These are phyloP conservation scores for Dalbergia cultrata DNA, from an alignment of 306 rosid genomes.

Conservation along the genomic window DNA sequence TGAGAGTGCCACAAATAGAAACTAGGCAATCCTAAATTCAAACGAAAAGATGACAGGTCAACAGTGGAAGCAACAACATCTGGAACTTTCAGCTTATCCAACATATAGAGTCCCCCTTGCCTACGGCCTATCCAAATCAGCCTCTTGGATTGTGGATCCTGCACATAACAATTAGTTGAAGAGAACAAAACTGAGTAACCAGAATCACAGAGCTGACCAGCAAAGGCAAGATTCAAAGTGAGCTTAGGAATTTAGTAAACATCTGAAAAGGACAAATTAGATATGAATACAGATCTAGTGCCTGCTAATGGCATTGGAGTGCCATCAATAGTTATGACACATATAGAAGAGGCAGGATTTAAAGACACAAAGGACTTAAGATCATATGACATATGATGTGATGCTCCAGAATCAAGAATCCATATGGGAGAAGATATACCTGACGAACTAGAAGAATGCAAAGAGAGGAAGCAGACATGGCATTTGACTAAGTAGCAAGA, in stretches of 20 bases:
- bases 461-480: too few relatives aligned
- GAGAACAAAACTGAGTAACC: neutral
- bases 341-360: too few relatives aligned
- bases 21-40: neutral
- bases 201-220: neutral
- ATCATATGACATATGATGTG: too few relatives aligned
- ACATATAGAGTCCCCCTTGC: neutral
- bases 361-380: too few relatives aligned
- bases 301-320: too few relatives aligned
- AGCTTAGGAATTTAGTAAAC: neutral
- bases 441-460: too few relatives aligned
- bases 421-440: too few relatives aligned
- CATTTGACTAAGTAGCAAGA: too few relatives aligned
- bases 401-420: too few relatives aligned
- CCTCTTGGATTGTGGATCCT: neutral
- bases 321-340: too few relatives aligned
- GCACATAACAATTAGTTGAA: neutral
- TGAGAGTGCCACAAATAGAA: neutral
- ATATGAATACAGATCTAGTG: too few relatives aligned
- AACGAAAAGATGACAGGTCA: neutral
- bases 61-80: neutral
- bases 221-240: neutral
- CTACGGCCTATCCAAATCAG: neutral
- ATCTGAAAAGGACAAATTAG: neutral
- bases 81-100: neutral